phyloP scores from a whole-genome alignment of 2,329 filamentous ascomycete species.

The Verticillium nonalfalfae region DNA sequence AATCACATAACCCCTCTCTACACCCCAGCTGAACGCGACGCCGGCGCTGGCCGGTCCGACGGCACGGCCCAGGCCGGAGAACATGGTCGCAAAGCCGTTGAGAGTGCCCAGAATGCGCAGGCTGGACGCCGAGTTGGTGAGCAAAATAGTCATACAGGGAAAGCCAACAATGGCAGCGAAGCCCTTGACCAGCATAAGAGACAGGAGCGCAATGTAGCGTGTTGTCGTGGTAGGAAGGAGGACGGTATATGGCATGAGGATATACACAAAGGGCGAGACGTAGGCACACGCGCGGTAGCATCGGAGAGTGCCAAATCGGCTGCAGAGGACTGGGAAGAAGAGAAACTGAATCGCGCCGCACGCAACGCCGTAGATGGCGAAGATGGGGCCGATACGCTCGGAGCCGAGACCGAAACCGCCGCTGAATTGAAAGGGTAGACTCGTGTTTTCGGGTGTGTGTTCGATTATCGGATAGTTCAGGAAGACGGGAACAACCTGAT shows the following conservation, averaged over 20 bases:
- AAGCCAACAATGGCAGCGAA: conserved; percentile 78
- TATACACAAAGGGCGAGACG: conserved; percentile 68
- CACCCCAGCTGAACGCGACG: conserved; percentile 67
- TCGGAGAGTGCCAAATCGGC: conserved; percentile 64
- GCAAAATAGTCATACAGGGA: conserved; percentile 80
- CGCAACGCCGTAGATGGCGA: conserved; percentile 73
- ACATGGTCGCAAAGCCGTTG: conserved; percentile 83
- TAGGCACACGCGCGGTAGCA: conserved; percentile 64
- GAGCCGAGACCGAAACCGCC: conserved; percentile 73
- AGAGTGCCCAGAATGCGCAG: conserved; percentile 82
- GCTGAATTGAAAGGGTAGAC: conserved; percentile 72
- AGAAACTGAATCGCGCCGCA: conserved; percentile 83
- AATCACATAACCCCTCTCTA: conserved; percentile 69
- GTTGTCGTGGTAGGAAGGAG: conserved; percentile 41
- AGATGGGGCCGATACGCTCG: conserved; percentile 74
- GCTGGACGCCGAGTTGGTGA: conserved; percentile 82
- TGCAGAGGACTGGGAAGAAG: conserved; percentile 71
- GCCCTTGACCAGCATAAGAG: conserved; percentile 67
- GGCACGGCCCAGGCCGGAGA: conserved; percentile 74
- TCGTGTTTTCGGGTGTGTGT: conserved; percentile 50
- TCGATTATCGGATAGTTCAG: conserved; percentile 65
- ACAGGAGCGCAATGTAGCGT: conserved; percentile 58
- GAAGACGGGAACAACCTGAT: conserved; percentile 85
- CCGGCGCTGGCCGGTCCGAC: conserved; percentile 71
- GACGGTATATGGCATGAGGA: conserved; percentile 75